Evolutionary conservation across 768 basidiomycete species (phyloP).

Genomic region (Boletus rex-veris): DNA sequence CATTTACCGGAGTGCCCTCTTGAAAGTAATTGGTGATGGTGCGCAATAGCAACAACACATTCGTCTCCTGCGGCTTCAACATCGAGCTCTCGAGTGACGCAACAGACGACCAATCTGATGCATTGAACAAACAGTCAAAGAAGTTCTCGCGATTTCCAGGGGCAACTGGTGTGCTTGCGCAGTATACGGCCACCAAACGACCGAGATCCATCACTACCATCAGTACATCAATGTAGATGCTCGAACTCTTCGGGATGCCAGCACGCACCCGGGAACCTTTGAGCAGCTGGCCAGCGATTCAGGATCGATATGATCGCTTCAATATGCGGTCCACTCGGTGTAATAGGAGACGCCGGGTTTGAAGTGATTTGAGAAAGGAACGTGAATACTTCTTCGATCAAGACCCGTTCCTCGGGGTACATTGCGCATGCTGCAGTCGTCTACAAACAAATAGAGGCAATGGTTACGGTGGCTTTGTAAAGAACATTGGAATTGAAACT

Average conservation of each 20-base stretch:
- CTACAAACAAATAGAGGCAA: slow-evolving; percentile 33
- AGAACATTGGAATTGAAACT: slow-evolving; percentile 21
- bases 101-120: slow-evolving; percentile 55
- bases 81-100: slow-evolving; percentile 52
- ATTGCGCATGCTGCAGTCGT: slow-evolving; percentile 69
- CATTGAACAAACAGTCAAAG: slow-evolving; percentile 60
- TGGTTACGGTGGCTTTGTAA: background rate
- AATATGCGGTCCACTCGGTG: slow-evolving; percentile 48
- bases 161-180: slow-evolving; percentile 48
- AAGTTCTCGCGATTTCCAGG: slow-evolving; percentile 47
- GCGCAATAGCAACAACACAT: slow-evolving; percentile 74
- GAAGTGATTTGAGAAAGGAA: slow-evolving; percentile 52
- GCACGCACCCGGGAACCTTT: slow-evolving; percentile 65
- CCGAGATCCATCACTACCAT: slow-evolving; percentile 77
- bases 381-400: slow-evolving; percentile 60
- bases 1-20: slow-evolving; percentile 42
- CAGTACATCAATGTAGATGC: background rate
- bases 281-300: slow-evolving; percentile 69
- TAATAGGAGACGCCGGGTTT: slow-evolving; percentile 28
- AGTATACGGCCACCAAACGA: slow-evolving; percentile 68
- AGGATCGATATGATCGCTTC: slow-evolving; percentile 62
- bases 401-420: slow-evolving; percentile 56
- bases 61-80: slow-evolving; percentile 77
- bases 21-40: slow-evolving; percentile 78
- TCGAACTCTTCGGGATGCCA: background rate